Base-by-base conservation (phyloP, 1,284 basidiomycete species). In the Naganishia liquefaciens region DNA sequence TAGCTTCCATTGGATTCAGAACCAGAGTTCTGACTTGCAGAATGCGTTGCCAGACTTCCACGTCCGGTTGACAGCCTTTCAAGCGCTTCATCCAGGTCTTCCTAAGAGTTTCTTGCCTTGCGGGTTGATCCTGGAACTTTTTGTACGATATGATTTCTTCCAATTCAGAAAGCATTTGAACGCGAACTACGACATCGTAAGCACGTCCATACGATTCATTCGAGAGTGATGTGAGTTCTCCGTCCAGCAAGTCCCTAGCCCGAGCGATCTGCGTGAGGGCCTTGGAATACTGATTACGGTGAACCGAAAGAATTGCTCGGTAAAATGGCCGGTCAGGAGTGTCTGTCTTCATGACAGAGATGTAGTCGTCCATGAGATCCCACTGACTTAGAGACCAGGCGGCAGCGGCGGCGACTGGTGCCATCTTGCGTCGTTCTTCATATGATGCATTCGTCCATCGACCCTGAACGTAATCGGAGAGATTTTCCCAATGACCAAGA, bases 111-210 rank as follows among this genome's bases (percentile, higher is more conserved):
- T 82, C 84, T 74, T 93, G 93, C 37, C 93, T 86, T 70, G 96
- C 93, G 1, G 93, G 90, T 72, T 98, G 93, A 77, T 99, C 93
- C 21, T 88, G 89, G 73, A 88, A 87, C 77, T 93, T 89, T 80
- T 99, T 99, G 82, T 96, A 99, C 40, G 88, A 83, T 67, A 99
- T 94, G 70, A 99, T 97, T 76, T 99, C 96, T 75, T 99, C 96
- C 9, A 99, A 84, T 76, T 99, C 96, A 1, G 95, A 94, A 21
- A 99, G 84, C 92, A 98, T 97, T 79, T 99, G 96, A 1, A 97
- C 94, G 13, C 96, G 88, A 62, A 99, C 94, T 82, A 99, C 91
- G 51, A 91, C 88, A 73, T 92, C 95, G 80, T 99, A 99, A 1
- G 93, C 93, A 47, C 96, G 86, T 33, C 91, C 91, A 80, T 99